phyloP scores from a whole-genome alignment of 164 flowering plant species.

The Brasenia schreberi region DNA sequence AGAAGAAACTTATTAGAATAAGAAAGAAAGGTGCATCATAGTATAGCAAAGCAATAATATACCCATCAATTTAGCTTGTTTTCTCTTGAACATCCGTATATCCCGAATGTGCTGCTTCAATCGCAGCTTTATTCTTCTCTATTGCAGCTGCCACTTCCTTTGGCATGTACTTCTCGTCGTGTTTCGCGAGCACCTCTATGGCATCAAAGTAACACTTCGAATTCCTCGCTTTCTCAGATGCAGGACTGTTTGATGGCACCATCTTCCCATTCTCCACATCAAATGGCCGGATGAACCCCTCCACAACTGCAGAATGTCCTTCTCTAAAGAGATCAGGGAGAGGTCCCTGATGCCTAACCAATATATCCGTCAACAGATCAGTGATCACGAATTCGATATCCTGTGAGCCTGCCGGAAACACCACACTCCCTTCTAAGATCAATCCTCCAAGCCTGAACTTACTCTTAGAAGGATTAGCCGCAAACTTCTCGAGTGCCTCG shows the following conservation, averaged over 20 bases:
- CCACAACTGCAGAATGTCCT: constrained; percentile 89
- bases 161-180: constrained; percentile 97
- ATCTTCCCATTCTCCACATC: constrained; percentile 21
- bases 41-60: too few species aligned
- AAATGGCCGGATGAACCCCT: constrained; percentile 60
- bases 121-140: constrained; percentile 63
- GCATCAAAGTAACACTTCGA: constrained; percentile 58
- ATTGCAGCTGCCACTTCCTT: constrained; percentile 66
- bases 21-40: too few species aligned
- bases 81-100: not conserved
- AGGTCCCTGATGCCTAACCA: constrained; percentile 59
- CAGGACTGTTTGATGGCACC: constrained; percentile 14
- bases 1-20: too few species aligned
- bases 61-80: not conserved
- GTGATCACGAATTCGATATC: constrained; percentile 79
- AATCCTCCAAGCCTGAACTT: constrained; percentile 76
- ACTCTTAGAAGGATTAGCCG: constrained; percentile 34
- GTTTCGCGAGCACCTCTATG: constrained; percentile 81
- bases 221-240: constrained; percentile 51
- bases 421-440: constrained; percentile 77
- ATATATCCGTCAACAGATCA: constrained; percentile 64
- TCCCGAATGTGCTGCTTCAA: constrained; percentile 11
- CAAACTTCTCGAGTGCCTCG: constrained; percentile 54
- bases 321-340: constrained; percentile 88
- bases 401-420: constrained; percentile 36